phyloP scores from a whole-genome alignment of 2,329 filamentous ascomycete genomes.

The Alternaria gaisen region DNA sequence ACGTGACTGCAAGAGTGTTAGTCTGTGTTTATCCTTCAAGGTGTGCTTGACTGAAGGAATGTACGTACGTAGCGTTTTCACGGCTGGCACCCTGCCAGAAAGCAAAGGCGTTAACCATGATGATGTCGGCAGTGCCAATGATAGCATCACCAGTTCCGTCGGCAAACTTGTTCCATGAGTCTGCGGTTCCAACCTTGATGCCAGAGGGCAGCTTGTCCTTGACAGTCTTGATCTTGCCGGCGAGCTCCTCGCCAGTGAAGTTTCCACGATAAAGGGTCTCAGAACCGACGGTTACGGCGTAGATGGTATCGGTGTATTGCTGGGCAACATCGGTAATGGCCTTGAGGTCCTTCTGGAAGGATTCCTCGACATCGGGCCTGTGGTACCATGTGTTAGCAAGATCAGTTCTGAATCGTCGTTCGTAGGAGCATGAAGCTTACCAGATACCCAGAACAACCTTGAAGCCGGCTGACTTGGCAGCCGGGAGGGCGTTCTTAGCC shows the following conservation, averaged over 20 bases:
- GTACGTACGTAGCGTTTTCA: slow-evolving; percentile 60
- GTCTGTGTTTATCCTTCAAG: not conserved
- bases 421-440: slow-evolving; percentile 52
- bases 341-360: slow-evolving; percentile 67
- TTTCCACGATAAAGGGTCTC: slow-evolving; percentile 75
- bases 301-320: slow-evolving; percentile 66
- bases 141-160: slow-evolving; percentile 73
- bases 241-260: slow-evolving; percentile 68
- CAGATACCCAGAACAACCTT: slow-evolving; percentile 76
- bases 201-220: slow-evolving; percentile 61
- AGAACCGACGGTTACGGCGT: slow-evolving; percentile 75
- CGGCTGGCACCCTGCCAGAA: slow-evolving; percentile 74
- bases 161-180: slow-evolving; percentile 76
- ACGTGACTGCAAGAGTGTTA: slow-evolving; percentile 48
- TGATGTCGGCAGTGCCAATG: slow-evolving; percentile 68
- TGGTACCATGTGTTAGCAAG: not conserved
- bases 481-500: slow-evolving; percentile 69
- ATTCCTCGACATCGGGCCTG: slow-evolving; percentile 70
- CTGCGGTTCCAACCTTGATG: slow-evolving; percentile 71
- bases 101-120: slow-evolving; percentile 74
- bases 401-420: not conserved
- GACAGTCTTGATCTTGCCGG: slow-evolving; percentile 69
- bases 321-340: slow-evolving; percentile 62
- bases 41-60: not conserved
- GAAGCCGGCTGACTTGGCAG: slow-evolving; percentile 70